Percentiles rank a stretch among this genome's conserved stretches.
Evolutionary conservation across 2,329 filamentous ascomycete species (phyloP).

Genomic region (Aschersonia sp.): DNA sequence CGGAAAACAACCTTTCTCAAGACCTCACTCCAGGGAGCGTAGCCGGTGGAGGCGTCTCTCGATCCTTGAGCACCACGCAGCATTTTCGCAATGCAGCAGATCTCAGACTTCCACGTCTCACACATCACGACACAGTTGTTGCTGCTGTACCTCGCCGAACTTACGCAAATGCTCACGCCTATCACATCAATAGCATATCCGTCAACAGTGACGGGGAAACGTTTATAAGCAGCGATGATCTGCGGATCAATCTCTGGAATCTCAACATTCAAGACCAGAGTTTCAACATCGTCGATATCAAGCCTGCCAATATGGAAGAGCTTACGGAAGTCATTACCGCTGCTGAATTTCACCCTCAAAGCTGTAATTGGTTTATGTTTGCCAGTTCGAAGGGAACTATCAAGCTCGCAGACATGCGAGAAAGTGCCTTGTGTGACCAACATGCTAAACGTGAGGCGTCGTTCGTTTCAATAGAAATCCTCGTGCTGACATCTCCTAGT

Average conservation of each 20-base stretch:
- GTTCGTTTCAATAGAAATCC: not conserved
- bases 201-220: constrained; percentile 99
- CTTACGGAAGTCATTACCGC: constrained; percentile 97
- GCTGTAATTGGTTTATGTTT: constrained; percentile 99
- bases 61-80: constrained; percentile 50
- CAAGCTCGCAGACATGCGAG: constrained; percentile 95
- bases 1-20: constrained; percentile 94
- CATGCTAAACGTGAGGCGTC: constrained; percentile 67
- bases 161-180: constrained; percentile 96
- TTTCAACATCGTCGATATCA: constrained; percentile 99
- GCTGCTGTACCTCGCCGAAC: constrained; percentile 90
- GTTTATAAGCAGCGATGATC: constrained; percentile 95
- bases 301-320: constrained; percentile 99
- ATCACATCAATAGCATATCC: constrained; percentile 99
- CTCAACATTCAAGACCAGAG: constrained; percentile 98
- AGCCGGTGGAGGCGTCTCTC: constrained; percentile 60
- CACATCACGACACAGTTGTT: constrained; percentile 95
- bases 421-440: constrained; percentile 89
- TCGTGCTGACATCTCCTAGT: constrained; percentile 37
- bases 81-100: constrained; percentile 69
- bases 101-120: constrained; percentile 87
- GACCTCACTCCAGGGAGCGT: constrained; percentile 69
- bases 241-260: constrained; percentile 98
- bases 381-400: constrained; percentile 98
- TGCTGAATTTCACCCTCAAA: constrained; percentile 89